Conservation (phyloP, 495 filamentous ascomycete genomes). For the Rhypophila decipiens region DNA sequence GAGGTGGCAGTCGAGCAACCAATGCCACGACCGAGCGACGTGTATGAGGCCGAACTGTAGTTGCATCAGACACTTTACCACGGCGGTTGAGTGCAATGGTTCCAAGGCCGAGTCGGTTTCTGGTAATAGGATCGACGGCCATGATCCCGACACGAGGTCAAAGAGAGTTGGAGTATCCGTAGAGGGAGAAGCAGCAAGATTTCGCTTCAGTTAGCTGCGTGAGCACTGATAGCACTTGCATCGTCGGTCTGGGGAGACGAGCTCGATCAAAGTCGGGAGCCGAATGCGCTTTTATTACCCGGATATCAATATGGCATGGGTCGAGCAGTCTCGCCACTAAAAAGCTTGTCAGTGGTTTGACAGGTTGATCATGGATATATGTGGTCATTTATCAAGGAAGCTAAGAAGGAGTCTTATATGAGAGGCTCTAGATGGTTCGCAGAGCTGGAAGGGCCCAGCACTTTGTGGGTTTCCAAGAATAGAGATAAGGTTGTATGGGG, state of each 20-base stretch:
- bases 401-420: too few relatives aligned
- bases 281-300: neutral
- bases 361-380: neutral
- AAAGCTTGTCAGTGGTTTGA: neutral
- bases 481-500: constrained; percentile 17
- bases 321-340: neutral
- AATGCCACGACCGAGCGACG: constrained; percentile 9
- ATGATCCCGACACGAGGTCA: constrained; percentile 1
- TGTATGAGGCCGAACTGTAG: constrained; percentile 8
- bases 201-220: neutral
- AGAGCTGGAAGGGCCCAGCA: neutral
- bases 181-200: too few relatives aligned
- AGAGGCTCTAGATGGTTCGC: neutral
- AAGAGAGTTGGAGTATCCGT: too few relatives aligned
- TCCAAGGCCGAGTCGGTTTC: constrained; percentile 11
- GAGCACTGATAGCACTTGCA: neutral
- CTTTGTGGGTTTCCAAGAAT: constrained; percentile 11
- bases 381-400: constrained; percentile 1
- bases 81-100: constrained; percentile 5
- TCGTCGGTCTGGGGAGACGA: too few relatives aligned
- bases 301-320: constrained; percentile 2
- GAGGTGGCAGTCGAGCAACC: constrained; percentile 4
- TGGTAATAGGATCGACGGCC: constrained; percentile 10
- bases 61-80: constrained; percentile 11
- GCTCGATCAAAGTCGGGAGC: neutral